phyloP scores from a whole-genome alignment of 805 yeast species.

The Soucietia sequanensis region DNA sequence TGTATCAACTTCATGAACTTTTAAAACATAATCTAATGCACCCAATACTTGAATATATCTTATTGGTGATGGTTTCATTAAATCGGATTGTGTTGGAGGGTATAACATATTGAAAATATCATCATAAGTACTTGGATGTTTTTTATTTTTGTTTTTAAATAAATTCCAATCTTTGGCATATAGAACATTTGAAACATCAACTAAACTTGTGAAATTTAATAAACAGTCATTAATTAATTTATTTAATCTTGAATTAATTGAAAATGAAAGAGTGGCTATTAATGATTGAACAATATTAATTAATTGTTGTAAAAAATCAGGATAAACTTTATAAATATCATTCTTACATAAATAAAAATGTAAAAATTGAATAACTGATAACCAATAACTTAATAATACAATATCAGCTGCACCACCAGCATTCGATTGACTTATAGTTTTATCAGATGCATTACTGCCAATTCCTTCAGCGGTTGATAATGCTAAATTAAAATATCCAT shows the following conservation, averaged over 20 bases:
- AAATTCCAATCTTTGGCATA: slow-evolving; percentile 70
- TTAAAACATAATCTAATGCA: slow-evolving; percentile 82
- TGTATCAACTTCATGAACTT: slow-evolving; percentile 77
- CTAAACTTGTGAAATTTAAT: slow-evolving; percentile 75
- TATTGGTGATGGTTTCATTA: slow-evolving; percentile 87
- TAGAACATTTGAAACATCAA: slow-evolving; percentile 72
- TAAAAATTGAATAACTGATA: slow-evolving; percentile 72
- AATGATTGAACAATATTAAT: slow-evolving; percentile 58
- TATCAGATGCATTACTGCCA: slow-evolving; percentile 6
- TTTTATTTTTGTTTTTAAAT: slow-evolving; percentile 43
- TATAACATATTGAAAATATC: slow-evolving; percentile 73
- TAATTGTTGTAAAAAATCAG: slow-evolving; percentile 62
- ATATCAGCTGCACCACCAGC: slow-evolving; percentile 55
- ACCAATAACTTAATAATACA: slow-evolving; percentile 80
- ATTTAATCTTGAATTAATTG: slow-evolving; percentile 60
- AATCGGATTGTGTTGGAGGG: slow-evolving; percentile 80
- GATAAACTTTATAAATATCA: slow-evolving; percentile 52
- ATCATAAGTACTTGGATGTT: slow-evolving; percentile 55
- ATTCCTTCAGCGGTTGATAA: slow-evolving; percentile 21
- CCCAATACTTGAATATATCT: slow-evolving; percentile 83
- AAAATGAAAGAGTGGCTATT: slow-evolving; percentile 62
- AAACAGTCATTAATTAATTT: slow-evolving; percentile 62
- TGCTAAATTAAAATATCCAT: slow-evolving; percentile 54
- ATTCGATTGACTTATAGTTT: slow-evolving; percentile 7
- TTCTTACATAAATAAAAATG: slow-evolving; percentile 76